These are phyloP conservation scores for Grosmannia serpens DNA, from an alignment of 2,329 filamentous ascomycete genomes.

Conservation along the genomic window DNA sequence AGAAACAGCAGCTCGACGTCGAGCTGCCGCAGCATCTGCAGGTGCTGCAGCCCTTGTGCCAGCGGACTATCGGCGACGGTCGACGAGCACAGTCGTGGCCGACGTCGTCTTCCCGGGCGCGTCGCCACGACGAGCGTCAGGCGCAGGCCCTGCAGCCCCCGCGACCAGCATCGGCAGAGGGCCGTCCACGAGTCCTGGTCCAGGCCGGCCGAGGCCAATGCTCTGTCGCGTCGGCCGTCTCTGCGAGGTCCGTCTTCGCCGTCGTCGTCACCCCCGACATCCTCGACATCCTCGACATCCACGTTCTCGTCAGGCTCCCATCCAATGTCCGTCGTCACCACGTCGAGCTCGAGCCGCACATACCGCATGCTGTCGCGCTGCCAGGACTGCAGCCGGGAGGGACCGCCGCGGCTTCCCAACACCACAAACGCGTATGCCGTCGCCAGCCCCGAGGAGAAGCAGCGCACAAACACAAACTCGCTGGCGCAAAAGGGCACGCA, in stretches of 20 bases:
- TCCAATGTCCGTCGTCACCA: conserved; percentile 25
- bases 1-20: neutral
- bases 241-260: neutral
- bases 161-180: conserved; percentile 23
- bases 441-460: conserved; percentile 21
- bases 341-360: conserved; percentile 31
- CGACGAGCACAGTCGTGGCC: too few relatives aligned
- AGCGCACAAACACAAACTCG: conserved; percentile 31
- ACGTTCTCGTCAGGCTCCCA: neutral
- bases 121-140: conserved; percentile 21
- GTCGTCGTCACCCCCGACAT: too few relatives aligned
- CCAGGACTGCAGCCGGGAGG: conserved; percentile 24
- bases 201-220: conserved; percentile 4
- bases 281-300: too few relatives aligned
- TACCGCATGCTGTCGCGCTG: conserved; percentile 29
- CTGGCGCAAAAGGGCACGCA: conserved; percentile 28
- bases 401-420: too few relatives aligned
- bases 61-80: too few relatives aligned
- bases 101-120: neutral
- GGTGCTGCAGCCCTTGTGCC: too few relatives aligned
- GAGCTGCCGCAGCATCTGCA: neutral
- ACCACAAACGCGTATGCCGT: conserved; percentile 24
- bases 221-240: neutral
- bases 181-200: conserved; percentile 19
- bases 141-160: conserved; percentile 26